Base-by-base conservation (phyloP, 1,284 basidiomycete genomes). In the Trametes hirsuta region DNA sequence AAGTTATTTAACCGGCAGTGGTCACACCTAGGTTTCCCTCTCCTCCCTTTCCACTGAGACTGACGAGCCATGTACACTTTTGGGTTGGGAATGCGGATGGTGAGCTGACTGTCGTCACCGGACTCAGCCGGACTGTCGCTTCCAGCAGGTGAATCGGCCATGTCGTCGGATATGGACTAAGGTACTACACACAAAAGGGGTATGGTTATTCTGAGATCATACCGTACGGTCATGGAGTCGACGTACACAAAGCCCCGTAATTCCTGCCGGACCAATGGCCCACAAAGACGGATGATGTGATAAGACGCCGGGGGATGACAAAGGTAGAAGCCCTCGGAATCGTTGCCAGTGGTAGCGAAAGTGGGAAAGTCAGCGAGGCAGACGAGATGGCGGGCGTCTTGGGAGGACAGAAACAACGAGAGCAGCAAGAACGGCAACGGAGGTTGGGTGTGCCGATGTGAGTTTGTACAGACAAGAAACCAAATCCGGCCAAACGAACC, bases 1-100 rank as follows among this genome's bases (percentile, higher is more conserved):
- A 88, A 76, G 74, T 90, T 90, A 71, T 85, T 85, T 62, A 82
- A 69, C 37, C 87, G 84, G 74, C 87, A 90, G 68, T 85, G 81
- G 74, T 90, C 87, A 69, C 87, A 89, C 55, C 87, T 79, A 65
- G 87, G 86, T 69, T 89, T 89, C 55, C 86, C 87, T 73, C 86
- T 79, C 64, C 84, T 80, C 59, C 87, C 86, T 66, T 87, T 86
- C 87, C 87, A 88, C 59, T 85, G 83, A 46, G 85, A 87, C 69
- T 87, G 86, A 36, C 75, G 72, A 40, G 74, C 74, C 71, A 76
- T 72, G 62, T 72, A 76, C 11, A 74, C 68, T 67, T 75, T 76
- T 21, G 75, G 75, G 59, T 76, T 77, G 6, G 76, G 75, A 34
- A 87, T 88, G 61, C 82, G 79, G 68, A 88, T 87, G 59, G 81